Conservation (phyloP, 352 stramenopile species). For the Sclerospora graminicola region DNA sequence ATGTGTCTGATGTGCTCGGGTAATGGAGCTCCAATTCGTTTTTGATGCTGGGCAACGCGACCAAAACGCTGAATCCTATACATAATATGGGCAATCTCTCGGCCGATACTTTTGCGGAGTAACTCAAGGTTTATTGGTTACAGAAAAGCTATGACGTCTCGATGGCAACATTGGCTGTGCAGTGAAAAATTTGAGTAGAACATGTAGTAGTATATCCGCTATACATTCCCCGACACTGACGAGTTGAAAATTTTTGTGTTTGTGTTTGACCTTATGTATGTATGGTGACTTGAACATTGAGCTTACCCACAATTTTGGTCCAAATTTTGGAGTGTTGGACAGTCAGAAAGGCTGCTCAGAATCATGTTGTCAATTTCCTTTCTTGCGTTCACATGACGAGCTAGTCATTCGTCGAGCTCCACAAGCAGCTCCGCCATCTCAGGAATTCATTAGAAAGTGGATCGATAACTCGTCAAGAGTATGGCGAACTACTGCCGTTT, state of each 20-base stretch:
- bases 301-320: too few species aligned
- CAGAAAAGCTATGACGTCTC: conserved; percentile 50
- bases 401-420: conserved; percentile 1
- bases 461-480: conserved; percentile 24
- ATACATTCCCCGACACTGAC: too few species aligned
- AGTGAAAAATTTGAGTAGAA: too few species aligned
- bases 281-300: too few species aligned
- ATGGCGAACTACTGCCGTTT: conserved; percentile 31
- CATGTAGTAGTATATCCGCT: too few species aligned
- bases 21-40: conserved; percentile 71
- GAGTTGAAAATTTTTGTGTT: too few species aligned
- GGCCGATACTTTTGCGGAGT: conserved; percentile 24
- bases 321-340: neutral
- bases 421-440: conserved; percentile 24
- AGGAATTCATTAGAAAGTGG: conserved; percentile 25
- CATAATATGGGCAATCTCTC: conserved; percentile 8
- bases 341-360: neutral
- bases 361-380: neutral
- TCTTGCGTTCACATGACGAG: conserved; percentile 6
- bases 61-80: conserved; percentile 36
- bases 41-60: conserved; percentile 51
- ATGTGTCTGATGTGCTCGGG: conserved; percentile 30
- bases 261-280: too few species aligned
- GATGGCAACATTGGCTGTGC: too few species aligned
- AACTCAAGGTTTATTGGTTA: conserved; percentile 50